Evolutionary conservation across 2,329 filamentous ascomycete genomes (phyloP), one percentile per base, ranked within the genome.

Genomic region (Didymella segeticola): DNA sequence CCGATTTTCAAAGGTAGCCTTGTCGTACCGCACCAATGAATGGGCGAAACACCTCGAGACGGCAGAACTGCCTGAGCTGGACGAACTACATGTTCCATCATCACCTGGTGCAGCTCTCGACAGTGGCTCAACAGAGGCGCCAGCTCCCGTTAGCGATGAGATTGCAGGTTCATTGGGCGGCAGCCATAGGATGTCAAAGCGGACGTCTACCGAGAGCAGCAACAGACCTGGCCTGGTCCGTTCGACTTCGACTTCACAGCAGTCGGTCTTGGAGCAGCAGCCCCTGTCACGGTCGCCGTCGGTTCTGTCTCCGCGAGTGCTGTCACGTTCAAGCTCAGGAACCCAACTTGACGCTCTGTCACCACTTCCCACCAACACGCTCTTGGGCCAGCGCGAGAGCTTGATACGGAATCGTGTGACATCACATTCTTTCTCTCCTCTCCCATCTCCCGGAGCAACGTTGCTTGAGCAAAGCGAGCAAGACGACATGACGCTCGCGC

Each of bases 11-110:
- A 88, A 85, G 56, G 84, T 96, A 8, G 89, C 92, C 1, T 79
- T 91, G 71, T 90, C 89, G 0, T 96, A 95, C 69, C 86, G 93
- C 52, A 97, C 92, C 1, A 96, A 96, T 61, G 93, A 98, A 76
- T 98, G 93, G 93, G 91, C 92, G 0, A 97, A 96, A 72, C 91
- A 96, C 72, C 80, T 96, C 10, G 86, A 87, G 58, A 79, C 83
- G 34, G 92, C 93, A 6, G 93, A 97, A 14, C 77, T 79, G 5
- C 91, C 91, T 1, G 83, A 86, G 41, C 74, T 83, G 0, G 87
- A 91, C 7, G 82, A 86, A 2, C 72, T 89, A 11, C 79, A 83
- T 20, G 68, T 85, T 4, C 69, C 73, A 3, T 62, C 64, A 60
- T 81, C 70, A 68, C 81, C 58, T 72, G 81, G 63, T 54, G 75